Conservation (phyloP, 2,329 filamentous ascomycete genomes). For the Plenodomus lindquistii region DNA sequence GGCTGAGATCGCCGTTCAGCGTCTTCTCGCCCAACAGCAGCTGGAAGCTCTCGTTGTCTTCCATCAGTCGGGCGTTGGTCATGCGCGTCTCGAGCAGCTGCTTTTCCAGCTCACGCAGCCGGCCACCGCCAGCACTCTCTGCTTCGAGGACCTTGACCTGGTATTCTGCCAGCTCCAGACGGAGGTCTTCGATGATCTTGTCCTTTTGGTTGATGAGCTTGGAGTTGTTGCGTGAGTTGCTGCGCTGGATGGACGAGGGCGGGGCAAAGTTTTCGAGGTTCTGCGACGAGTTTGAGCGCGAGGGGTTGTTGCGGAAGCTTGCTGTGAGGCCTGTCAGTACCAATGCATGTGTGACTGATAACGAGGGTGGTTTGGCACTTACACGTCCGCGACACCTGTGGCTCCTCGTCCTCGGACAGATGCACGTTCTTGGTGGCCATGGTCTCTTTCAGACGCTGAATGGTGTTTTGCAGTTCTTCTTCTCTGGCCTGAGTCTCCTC, state of each 20-base stretch:
- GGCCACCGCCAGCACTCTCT: constrained; percentile 87
- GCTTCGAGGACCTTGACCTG: constrained; percentile 95
- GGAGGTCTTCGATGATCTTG: constrained; percentile 88
- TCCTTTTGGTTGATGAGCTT: constrained; percentile 94
- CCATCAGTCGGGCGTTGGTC: constrained; percentile 94
- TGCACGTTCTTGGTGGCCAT: constrained; percentile 73
- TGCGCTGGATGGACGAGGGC: constrained; percentile 79
- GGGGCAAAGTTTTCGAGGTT: constrained; percentile 86
- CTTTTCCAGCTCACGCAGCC: constrained; percentile 86
- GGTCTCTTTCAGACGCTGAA: constrained; percentile 89
- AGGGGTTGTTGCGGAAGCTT: constrained; percentile 50
- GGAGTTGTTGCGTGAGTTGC: constrained; percentile 86
- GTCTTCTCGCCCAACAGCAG: constrained; percentile 93
- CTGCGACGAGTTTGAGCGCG: constrained; percentile 57
- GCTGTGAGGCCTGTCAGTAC: constrained; percentile 36
- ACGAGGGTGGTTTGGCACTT: constrained; percentile 30
- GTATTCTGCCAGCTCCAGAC: constrained; percentile 89
- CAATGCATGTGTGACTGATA: background rate
- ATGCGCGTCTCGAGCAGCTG: constrained; percentile 89
- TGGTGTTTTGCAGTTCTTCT: constrained; percentile 87
- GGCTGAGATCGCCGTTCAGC: constrained; percentile 88
- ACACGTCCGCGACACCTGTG: constrained; percentile 57
- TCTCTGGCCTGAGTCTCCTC: constrained; percentile 83
- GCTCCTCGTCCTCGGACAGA: constrained; percentile 55
- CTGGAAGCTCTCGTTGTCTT: constrained; percentile 98